Conservation (phyloP, 2,329 filamentous ascomycete genomes). For the Ophiostoma pallidulum region DNA sequence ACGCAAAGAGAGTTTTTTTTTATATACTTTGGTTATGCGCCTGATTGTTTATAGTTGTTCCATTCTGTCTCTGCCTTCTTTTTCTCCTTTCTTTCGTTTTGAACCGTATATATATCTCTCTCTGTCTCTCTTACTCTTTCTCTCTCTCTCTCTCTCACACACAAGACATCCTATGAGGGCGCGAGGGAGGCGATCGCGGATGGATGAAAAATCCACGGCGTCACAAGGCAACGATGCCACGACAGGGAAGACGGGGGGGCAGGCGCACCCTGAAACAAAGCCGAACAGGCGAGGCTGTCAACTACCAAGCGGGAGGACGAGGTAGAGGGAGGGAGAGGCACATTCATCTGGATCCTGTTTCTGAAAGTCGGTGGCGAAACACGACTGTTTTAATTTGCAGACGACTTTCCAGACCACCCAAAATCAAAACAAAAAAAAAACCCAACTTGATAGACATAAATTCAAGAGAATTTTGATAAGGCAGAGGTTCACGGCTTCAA, state of each 20-base stretch:
- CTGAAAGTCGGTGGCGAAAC: too few species aligned
- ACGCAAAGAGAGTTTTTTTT: conserved; percentile 11
- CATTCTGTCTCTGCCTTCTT: neutral
- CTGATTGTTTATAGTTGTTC: neutral
- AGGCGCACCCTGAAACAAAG: too few species aligned
- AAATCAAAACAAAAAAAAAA: too few species aligned
- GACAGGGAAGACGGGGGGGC: too few species aligned
- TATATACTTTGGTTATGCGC: conserved; percentile 5
- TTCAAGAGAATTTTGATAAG: neutral
- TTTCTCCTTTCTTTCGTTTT: neutral
- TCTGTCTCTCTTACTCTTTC: neutral
- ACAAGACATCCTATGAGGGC: too few species aligned
- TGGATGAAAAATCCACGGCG: neutral
- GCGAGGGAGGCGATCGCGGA: neutral
- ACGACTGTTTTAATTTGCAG: neutral
- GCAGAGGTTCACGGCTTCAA: neutral
- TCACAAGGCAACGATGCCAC: too few species aligned
- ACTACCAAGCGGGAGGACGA: too few species aligned
- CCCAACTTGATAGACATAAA: neutral
- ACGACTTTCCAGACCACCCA: neutral
- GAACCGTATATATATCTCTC: too few species aligned
- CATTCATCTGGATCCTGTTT: too few species aligned
- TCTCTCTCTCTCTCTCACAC: too few species aligned
- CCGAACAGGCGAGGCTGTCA: too few species aligned
- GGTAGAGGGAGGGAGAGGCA: too few species aligned